Evolutionary conservation across 177 flowering plant genomes (phyloP).

Genomic region (Vitis hybrid): DNA sequence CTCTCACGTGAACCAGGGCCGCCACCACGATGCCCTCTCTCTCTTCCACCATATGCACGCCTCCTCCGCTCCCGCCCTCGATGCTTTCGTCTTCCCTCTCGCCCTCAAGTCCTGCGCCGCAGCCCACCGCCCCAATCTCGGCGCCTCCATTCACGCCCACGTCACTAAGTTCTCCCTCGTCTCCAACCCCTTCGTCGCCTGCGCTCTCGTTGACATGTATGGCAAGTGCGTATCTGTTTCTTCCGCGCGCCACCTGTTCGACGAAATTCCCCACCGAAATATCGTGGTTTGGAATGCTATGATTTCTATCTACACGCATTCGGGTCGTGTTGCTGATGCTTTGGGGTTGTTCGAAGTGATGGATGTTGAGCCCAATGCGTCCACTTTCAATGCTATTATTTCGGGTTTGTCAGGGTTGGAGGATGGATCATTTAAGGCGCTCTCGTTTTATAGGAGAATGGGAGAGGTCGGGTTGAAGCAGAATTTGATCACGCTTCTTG

Average conservation of each 20-base stretch:
- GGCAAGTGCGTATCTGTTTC: slow-evolving; percentile 55
- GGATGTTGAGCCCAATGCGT: slow-evolving; percentile 54
- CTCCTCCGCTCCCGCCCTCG: slow-evolving; percentile 41
- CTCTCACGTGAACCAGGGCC: slow-evolving; percentile 50
- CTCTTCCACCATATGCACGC: slow-evolving; percentile 48
- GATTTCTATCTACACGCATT: slow-evolving; percentile 47
- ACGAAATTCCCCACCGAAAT: slow-evolving; percentile 55
- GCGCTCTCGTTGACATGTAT: slow-evolving; percentile 59
- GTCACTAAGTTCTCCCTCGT: slow-evolving; percentile 30
- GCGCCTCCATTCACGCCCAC: slow-evolving; percentile 55
- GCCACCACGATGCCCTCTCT: slow-evolving; percentile 47
- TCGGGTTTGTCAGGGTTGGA: slow-evolving; percentile 37
- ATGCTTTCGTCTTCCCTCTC: slow-evolving; percentile 61
- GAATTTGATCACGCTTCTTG: slow-evolving; percentile 58
- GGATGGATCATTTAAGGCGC: slow-evolving; percentile 40
- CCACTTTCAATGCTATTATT: slow-evolving; percentile 57
- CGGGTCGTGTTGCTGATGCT: slow-evolving; percentile 28
- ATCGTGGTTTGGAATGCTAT: slow-evolving; percentile 69
- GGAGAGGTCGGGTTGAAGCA: slow-evolving; percentile 33
- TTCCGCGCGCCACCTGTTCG: slow-evolving; percentile 57
- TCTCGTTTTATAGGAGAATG: slow-evolving; percentile 53
- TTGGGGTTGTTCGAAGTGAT: slow-evolving; percentile 44
- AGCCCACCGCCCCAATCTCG: slow-evolving; percentile 36
- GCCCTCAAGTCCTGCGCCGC: slow-evolving; percentile 67
- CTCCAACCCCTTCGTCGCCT: slow-evolving; percentile 52